These are phyloP conservation scores for Monosporascus sp. DNA, from an alignment of 2,329 filamentous ascomycete species.

Conservation along the genomic window DNA sequence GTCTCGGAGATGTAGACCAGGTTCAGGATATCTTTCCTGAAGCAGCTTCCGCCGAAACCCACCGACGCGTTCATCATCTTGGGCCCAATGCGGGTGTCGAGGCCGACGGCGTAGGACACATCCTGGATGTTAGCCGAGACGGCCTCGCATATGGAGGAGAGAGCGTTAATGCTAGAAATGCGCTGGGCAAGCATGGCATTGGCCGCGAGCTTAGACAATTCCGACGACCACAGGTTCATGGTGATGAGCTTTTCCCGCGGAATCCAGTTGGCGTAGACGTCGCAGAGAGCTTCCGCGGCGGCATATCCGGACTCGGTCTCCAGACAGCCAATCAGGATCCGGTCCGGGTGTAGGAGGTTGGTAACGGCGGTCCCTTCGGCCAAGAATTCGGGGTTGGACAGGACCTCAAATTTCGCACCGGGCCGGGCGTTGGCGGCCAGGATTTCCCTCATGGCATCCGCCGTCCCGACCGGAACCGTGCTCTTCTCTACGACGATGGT, in stretches of 20 bases:
- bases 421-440: slow-evolving; percentile 36
- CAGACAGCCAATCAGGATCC: slow-evolving; percentile 68
- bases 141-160: slow-evolving; percentile 74
- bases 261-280: slow-evolving; percentile 69
- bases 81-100: slow-evolving; percentile 66
- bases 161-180: slow-evolving; percentile 75
- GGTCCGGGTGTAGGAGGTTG: slow-evolving; percentile 65
- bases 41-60: slow-evolving; percentile 76
- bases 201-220: slow-evolving; percentile 72
- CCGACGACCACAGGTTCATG: slow-evolving; percentile 72
- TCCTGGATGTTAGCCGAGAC: slow-evolving; percentile 73
- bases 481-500: slow-evolving; percentile 78
- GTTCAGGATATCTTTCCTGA: slow-evolving; percentile 74
- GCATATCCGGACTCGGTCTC: slow-evolving; percentile 52
- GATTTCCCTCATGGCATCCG: slow-evolving; percentile 63
- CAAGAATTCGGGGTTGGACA: slow-evolving; percentile 79
- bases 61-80: slow-evolving; percentile 70
- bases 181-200: slow-evolving; percentile 78
- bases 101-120: slow-evolving; percentile 61
- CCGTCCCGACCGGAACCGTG: slow-evolving; percentile 72
- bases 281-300: slow-evolving; percentile 59
- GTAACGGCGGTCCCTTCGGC: slow-evolving; percentile 71
- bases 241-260: slow-evolving; percentile 61
- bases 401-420: slow-evolving; percentile 63
- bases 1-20: slow-evolving; percentile 69